Evolutionary conservation across 768 basidiomycete species (phyloP).

Genomic region (Leccinum ochraceum): DNA sequence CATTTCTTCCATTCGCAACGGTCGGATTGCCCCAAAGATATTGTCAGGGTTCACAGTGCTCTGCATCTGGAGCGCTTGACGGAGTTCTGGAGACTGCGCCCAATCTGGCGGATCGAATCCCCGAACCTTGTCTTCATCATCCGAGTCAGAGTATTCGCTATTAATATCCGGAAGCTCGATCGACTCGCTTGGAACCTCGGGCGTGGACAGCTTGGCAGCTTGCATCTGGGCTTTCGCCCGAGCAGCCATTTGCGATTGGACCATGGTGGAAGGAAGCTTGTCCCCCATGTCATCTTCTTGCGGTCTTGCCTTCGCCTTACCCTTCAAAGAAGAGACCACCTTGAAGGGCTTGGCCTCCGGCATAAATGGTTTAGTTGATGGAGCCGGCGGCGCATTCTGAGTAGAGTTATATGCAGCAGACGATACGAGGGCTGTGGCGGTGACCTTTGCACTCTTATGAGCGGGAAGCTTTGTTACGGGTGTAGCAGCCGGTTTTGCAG

Average conservation of each 20-base stretch:
- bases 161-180: slow-evolving; percentile 95
- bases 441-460: slow-evolving; percentile 41
- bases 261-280: slow-evolving; percentile 58
- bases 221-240: slow-evolving; percentile 67
- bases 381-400: slow-evolving; percentile 29
- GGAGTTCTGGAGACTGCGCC: slow-evolving; percentile 90
- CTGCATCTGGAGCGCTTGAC: slow-evolving; percentile 76
- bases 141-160: slow-evolving; percentile 96
- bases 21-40: slow-evolving; percentile 87
- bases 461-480: slow-evolving; percentile 25
- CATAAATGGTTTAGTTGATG: slow-evolving; percentile 33
- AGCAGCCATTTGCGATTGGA: slow-evolving; percentile 72
- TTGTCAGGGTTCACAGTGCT: slow-evolving; percentile 88
- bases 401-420: slow-evolving; percentile 43
- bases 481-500: slow-evolving; percentile 30
- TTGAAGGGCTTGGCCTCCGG: slow-evolving; percentile 38
- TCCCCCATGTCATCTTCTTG: slow-evolving; percentile 51
- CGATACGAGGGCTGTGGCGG: slow-evolving; percentile 34
- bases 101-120: slow-evolving; percentile 80
- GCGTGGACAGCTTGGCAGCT: slow-evolving; percentile 50
- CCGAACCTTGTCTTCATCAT: slow-evolving; percentile 78
- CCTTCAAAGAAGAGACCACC: slow-evolving; percentile 39
- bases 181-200: slow-evolving; percentile 65
- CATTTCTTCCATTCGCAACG: slow-evolving; percentile 90
- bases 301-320: slow-evolving; percentile 50